Base-by-base conservation (phyloP, 805 yeast genomes). In the Metschnikowia kofuensis region DNA sequence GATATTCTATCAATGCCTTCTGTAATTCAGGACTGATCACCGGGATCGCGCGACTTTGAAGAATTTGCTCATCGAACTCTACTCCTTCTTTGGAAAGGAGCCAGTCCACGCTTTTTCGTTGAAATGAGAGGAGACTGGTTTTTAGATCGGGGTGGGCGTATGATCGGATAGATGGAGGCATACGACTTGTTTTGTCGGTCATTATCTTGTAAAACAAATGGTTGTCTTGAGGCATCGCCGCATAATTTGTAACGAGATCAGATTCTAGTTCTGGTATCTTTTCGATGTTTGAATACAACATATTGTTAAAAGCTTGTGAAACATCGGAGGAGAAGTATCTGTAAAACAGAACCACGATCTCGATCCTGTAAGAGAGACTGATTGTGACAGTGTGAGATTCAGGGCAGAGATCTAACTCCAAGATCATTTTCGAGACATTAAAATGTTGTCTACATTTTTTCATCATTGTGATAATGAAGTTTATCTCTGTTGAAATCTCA, bases 71-170 rank as follows among this genome's bases (percentile, higher is more conserved):
- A 50, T 72, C 63, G 47, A 72, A 75, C 10, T 38, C 29, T 5
- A 72, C 73, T 38, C 79, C 73, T 59, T 84, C 89, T 50, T 69
- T 74, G 0, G 64, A 52, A 5, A 84, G 63, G 58, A 83, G 64
- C 89, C 89, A 84, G 14, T 67, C 62, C 1, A 84, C 72, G 2
- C 86, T 74, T 38, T 72, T 75, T 5, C 68, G 69, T 60, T 84
- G 89, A 51, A 82, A 84, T 2, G 66, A 65, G 27, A 79, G 58
- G 7, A 80, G 62, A 12, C 66, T 65, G 0, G 80, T 69, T 9
- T 70, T 75, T 6, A 80, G 59, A 35, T 74, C 78, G 0, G 78
- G 75, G 2, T 76, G 66, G 16, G 70, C 66, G 43, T 68, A 62
- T 1, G 55, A 48, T 2, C 51, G 52, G 3, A 52, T 51, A 1